Conservation (phyloP, 2,329 filamentous ascomycete genomes). For the Keithomyces neogunnii region DNA sequence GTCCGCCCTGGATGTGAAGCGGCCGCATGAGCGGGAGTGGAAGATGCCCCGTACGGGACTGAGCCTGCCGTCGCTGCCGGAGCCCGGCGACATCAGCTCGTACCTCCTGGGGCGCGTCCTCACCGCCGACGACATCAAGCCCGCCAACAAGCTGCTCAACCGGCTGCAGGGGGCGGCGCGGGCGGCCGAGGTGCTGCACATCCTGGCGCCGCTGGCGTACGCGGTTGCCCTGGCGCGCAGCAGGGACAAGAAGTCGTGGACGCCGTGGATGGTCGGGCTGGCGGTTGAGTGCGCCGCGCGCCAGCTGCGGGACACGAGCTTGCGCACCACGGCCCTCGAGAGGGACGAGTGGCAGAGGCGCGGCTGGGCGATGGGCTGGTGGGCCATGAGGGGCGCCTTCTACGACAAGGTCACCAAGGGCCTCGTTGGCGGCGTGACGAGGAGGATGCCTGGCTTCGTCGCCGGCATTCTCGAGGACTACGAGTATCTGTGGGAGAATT, state of each 20-base stretch:
- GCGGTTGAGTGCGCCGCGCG: constrained; percentile 80
- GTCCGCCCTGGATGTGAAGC: constrained; percentile 12
- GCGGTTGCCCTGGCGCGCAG: constrained; percentile 70
- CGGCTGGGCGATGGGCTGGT: constrained; percentile 90
- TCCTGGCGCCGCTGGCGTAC: constrained; percentile 80
- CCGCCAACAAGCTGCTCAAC: constrained; percentile 78
- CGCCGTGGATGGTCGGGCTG: constrained; percentile 82
- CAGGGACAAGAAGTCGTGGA: constrained; percentile 71
- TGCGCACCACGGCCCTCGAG: constrained; percentile 80
- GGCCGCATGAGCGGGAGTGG: constrained; percentile 55
- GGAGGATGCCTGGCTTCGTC: constrained; percentile 71
- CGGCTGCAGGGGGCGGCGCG: constrained; percentile 65
- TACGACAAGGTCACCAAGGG: constrained; percentile 86
- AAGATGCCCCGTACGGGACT: constrained; percentile 91
- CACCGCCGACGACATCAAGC: constrained; percentile 94
- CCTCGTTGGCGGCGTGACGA: constrained; percentile 62
- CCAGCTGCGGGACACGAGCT: constrained; percentile 67
- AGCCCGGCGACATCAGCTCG: constrained; percentile 70
- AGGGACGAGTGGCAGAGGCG: constrained; percentile 82
- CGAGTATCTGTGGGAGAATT: constrained; percentile 96
- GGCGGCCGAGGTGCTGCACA: constrained; percentile 83
- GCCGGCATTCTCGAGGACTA: constrained; percentile 90
- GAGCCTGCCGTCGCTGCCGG: constrained; percentile 74
- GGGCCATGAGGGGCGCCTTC: constrained; percentile 92
- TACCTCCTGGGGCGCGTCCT: constrained; percentile 87